A percentile compares a stretch with the other conserved stretches of the same genome.
phyloP scores from a whole-genome alignment of 2,329 filamentous ascomycete species.

The Aspergillus sp. region DNA sequence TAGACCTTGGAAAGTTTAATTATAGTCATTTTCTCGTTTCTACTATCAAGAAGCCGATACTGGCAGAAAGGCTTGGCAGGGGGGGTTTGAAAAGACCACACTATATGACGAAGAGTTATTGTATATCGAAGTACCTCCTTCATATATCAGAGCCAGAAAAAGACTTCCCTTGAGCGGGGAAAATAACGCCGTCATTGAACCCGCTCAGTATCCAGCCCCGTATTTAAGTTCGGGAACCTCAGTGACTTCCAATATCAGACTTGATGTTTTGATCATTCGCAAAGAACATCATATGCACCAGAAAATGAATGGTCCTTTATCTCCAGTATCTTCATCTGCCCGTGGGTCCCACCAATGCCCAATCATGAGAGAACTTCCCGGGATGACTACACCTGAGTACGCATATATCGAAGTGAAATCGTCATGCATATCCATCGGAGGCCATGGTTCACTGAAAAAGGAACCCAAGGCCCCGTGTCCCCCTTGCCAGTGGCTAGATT shows the following conservation, averaged over 20 bases:
- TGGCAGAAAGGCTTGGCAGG: neutral
- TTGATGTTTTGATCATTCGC: too few relatives aligned
- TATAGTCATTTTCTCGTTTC: neutral
- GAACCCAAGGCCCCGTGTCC: neutral
- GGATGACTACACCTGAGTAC: slow-evolving; percentile 51
- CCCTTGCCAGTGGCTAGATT: slow-evolving; percentile 5
- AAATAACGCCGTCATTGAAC: too few relatives aligned
- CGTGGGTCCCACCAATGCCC: slow-evolving; percentile 47
- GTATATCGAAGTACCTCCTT: neutral
- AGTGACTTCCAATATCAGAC: neutral
- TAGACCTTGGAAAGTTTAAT: neutral
- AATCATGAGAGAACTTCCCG: slow-evolving; percentile 49
- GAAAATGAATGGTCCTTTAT: slow-evolving; percentile 6
- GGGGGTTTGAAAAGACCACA: too few relatives aligned
- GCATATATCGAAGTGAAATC: slow-evolving; percentile 41
- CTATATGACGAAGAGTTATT: neutral
- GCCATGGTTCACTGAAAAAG: slow-evolving; percentile 17
- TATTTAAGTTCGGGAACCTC: too few relatives aligned
- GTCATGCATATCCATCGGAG: slow-evolving; percentile 11
- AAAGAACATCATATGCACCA: neutral
- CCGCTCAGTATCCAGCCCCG: too few relatives aligned
- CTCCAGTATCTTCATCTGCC: neutral
- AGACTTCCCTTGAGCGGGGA: too few relatives aligned
- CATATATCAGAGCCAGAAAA: neutral
- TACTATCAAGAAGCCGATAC: neutral